Evolutionary conservation across 495 filamentous ascomycete species (phyloP), one percentile per base, ranked within the genome.

Genomic region (Xylaria telfairii): DNA sequence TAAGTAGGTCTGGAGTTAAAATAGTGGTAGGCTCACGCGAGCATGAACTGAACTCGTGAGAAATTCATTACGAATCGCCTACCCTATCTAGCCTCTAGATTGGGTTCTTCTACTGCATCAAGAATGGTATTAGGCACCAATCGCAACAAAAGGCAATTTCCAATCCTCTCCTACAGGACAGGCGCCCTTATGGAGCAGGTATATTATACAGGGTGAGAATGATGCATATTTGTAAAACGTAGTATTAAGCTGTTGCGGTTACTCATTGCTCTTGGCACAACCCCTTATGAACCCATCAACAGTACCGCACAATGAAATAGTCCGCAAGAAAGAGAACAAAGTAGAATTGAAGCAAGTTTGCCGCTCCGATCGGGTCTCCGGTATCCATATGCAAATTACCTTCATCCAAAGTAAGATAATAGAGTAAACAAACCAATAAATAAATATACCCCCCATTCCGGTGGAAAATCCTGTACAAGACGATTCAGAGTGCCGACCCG

Each of bases 331-430:
- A 3, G 26, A 57, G 39, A 44, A 21, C 0, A 54, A 21, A 17
- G 17, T 4, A n/a, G 0, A 56, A 32, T n/a, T n/a, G n/a, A 34
- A 56, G 37, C 37, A 57, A 51, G 32, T 13, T 26, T 41, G 51
- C 67, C 67, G 44, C 67, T 56, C 21, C 17, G 12, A 17, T 49
- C 10, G 28, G 26, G 62, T 65, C 44, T 34, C 26, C 44, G 8
- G 10, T 65, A 49, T 51, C 67, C 67, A 34, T 28, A 68, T 68
- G 67, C 67, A 68, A 68, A 68, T 61, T 68, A 60, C 41, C 67
- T 56, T 61, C 54, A 37, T 68, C 41, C 67, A 37, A 34, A 51
- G 34, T 68, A 19, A 61, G 42, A n/a, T 3, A 46, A 32, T n/a
- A 12, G n/a, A 54, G 24, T 54, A 26, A 15, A 37, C 34, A 53